A percentile compares a stretch with the other conserved stretches of the same genome.
Conservation (phyloP, 2,329 filamentous ascomycete genomes). For the Colletotrichum eleusines region DNA sequence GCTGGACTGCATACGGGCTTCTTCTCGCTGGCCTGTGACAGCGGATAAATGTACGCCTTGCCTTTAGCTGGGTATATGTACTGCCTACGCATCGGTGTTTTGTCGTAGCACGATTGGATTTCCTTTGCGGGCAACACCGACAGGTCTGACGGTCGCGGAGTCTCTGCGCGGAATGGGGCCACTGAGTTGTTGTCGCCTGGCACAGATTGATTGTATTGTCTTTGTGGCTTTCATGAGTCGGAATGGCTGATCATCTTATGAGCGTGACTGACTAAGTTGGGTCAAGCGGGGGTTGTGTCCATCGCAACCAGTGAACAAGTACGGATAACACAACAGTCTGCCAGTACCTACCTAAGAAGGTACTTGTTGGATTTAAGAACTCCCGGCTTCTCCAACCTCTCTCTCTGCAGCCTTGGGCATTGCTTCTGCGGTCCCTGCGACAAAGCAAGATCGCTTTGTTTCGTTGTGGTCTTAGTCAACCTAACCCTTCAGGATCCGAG, state of each 20-base stretch:
- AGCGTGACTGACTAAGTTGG: slow-evolving; percentile 1
- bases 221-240: background rate
- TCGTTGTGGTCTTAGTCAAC: slow-evolving; percentile 13
- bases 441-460: slow-evolving; percentile 21
- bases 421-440: slow-evolving; percentile 16
- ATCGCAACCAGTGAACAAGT: background rate
- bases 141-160: too few relatives aligned
- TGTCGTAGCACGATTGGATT: background rate
- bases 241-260: background rate
- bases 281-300: background rate
- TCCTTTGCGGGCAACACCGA: slow-evolving; percentile 8
- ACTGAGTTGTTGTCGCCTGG: background rate
- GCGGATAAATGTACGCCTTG: slow-evolving; percentile 1
- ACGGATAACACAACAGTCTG: background rate
- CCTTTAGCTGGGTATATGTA: background rate
- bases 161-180: slow-evolving; percentile 6
- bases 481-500: slow-evolving; percentile 2
- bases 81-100: background rate
- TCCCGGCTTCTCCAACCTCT: background rate
- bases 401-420: background rate
- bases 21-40: slow-evolving; percentile 5
- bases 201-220: slow-evolving; percentile 8
- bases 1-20: background rate
- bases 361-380: too few relatives aligned
- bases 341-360: background rate